A percentile compares a stretch with the other conserved stretches of the same genome.
These are phyloP conservation scores for Sporothrix dimorphospora DNA, from an alignment of 2,329 filamentous ascomycete species.

Conservation along the genomic window DNA sequence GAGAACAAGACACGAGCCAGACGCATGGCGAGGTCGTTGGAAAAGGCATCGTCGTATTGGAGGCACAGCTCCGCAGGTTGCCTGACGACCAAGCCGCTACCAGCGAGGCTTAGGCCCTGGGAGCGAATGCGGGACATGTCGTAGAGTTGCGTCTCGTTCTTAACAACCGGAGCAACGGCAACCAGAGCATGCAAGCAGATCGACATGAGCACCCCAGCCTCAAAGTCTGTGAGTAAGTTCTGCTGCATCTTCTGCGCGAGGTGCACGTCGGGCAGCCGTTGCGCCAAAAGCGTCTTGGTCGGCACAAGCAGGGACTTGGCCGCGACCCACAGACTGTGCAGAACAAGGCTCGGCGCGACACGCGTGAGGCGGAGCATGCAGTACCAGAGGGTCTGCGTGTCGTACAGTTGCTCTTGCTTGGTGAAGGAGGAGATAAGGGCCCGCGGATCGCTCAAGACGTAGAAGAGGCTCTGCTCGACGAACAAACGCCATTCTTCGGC, in stretches of 20 bases:
- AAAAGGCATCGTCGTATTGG: slow-evolving; percentile 65
- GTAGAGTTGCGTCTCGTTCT: slow-evolving; percentile 53
- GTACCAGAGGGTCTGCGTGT: slow-evolving; percentile 66
- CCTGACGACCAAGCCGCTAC: slow-evolving; percentile 49
- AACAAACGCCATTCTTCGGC: slow-evolving; percentile 61
- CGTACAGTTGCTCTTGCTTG: slow-evolving; percentile 54
- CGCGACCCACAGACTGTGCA: slow-evolving; percentile 67
- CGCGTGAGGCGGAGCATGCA: slow-evolving; percentile 63
- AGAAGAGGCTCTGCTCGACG: slow-evolving; percentile 66
- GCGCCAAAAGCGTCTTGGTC: slow-evolving; percentile 50
- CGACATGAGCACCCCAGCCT: slow-evolving; percentile 58
- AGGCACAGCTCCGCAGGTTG: slow-evolving; percentile 57
- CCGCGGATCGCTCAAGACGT: slow-evolving; percentile 61
- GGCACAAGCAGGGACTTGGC: slow-evolving; percentile 61
- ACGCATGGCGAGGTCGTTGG: slow-evolving; percentile 61
- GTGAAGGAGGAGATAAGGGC: slow-evolving; percentile 62
- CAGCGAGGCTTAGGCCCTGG: slow-evolving; percentile 54
- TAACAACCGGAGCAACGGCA: slow-evolving; percentile 57
- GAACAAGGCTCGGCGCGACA: slow-evolving; percentile 60
- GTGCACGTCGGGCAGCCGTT: slow-evolving; percentile 45
- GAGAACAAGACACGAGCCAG: slow-evolving; percentile 62
- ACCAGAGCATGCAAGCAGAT: slow-evolving; percentile 67
- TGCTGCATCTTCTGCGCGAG: slow-evolving; percentile 43
- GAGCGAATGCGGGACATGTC: slow-evolving; percentile 65
- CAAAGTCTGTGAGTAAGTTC: slow-evolving; percentile 48